These are phyloP conservation scores for Sungouiozyma ichnusensis DNA, from an alignment of 805 yeast genomes.

Conservation along the genomic window DNA sequence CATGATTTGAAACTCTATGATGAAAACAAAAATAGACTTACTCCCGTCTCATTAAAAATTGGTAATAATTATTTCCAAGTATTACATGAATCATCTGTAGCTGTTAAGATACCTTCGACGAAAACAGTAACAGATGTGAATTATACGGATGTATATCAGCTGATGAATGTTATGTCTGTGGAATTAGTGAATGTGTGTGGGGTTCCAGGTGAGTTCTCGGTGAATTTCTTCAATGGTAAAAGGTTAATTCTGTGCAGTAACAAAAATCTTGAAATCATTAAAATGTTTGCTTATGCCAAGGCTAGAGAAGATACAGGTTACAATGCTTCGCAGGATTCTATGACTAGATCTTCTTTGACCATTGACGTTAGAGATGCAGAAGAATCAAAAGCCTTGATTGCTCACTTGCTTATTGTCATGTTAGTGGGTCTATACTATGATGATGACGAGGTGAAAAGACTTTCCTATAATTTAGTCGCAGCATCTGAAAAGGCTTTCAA, in stretches of 20 bases:
- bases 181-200: constrained; percentile 35
- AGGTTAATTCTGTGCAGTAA: constrained; percentile 37
- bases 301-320: constrained; percentile 38
- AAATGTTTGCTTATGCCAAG: constrained; percentile 58
- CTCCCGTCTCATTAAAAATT: constrained; percentile 53
- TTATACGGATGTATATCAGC: constrained; percentile 35
- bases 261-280: constrained; percentile 53
- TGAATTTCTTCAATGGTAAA: constrained; percentile 30
- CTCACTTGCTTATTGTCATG: constrained; percentile 52
- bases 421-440: constrained; percentile 59
- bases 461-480: constrained; percentile 54
- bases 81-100: constrained; percentile 34
- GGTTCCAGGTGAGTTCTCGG: constrained; percentile 40
- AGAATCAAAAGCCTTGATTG: constrained; percentile 37
- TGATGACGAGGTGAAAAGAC: constrained; percentile 46
- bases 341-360: constrained; percentile 1
- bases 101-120: constrained; percentile 29
- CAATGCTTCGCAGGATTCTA: constrained; percentile 7
- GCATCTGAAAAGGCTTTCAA: constrained; percentile 51
- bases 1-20: constrained; percentile 45
- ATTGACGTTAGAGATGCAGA: constrained; percentile 22
- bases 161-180: constrained; percentile 33
- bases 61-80: constrained; percentile 64
- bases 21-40: constrained; percentile 36
- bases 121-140: constrained; percentile 29